Base-by-base conservation (phyloP, 345 rosid species). In the Dimocarpus longan region DNA sequence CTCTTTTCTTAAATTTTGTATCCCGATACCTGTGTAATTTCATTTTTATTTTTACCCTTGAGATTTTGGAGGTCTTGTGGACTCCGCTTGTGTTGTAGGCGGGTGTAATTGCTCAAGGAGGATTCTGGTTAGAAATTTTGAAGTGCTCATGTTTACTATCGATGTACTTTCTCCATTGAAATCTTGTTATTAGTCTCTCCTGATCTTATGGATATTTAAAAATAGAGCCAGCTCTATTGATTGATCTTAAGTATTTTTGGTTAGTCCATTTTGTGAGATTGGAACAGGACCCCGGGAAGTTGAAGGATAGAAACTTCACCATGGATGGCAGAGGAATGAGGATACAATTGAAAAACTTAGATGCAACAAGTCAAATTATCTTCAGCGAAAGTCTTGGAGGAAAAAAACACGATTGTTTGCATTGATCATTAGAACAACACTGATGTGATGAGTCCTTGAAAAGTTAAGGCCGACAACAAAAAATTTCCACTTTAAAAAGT, bases 1-100 rank as follows among this genome's bases (percentile, higher is more conserved):
- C 42, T 80, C 79, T 74, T 76, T 79, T 85, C 78, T 66, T 75
- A 81, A 82, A 75, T 86, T 79, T 83, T 87, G 88, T 80, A 76
- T 74, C 83, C 71, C 28, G 2, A 39, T 56, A 40, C 54, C 68
- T 67, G 60, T 77, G 39, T 71, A 50, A 16, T 71, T 70, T 18
- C 52, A 57, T 59, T 65, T 66, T 57, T 37, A 52, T 65, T 32
- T 76, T 73, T 65, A 18, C 57, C 78, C 70, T 10, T 6, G 54
- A 54, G 79, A 71, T 81, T 83, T 80, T 44, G 63, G 28, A 32
- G 65, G 76, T 65, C 19, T 65, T 70, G 68, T 18, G 57, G 77
- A 64, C 68, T 76, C 63, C 6, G 76, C 63, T 19, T 65, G 48
- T 59, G 75, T 70, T 75, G 78, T 24, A 6, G 39, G 54, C 28